phyloP scores from a whole-genome alignment of 2,329 filamentous ascomycete species.

The Magnaporthales sp. region DNA sequence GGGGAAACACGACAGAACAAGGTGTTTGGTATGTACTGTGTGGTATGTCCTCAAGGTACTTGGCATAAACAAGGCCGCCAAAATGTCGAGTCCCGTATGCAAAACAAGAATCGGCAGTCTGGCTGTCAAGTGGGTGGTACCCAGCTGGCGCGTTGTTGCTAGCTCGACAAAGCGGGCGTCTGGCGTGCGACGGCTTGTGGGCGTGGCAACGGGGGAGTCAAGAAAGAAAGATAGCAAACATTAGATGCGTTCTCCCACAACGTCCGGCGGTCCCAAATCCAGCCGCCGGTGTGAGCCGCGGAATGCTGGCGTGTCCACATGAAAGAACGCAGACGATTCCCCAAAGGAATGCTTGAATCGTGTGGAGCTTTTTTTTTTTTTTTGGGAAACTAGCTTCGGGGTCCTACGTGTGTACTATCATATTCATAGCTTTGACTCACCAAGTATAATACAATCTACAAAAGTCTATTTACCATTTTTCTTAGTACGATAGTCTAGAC shows the following conservation, averaged over 20 bases:
- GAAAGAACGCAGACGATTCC: background rate
- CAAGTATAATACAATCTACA: background rate
- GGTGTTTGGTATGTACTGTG: too few relatives aligned
- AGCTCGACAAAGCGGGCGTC: background rate
- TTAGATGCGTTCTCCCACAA: too few relatives aligned
- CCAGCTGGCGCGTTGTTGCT: background rate
- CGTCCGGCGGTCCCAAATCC: background rate
- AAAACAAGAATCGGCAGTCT: background rate
- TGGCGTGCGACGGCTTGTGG: background rate
- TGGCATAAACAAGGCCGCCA: background rate
- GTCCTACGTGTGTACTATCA: background rate
- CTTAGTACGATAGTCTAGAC: too few relatives aligned
- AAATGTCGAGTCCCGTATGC: background rate
- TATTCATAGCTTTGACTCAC: too few relatives aligned
- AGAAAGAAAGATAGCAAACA: background rate
- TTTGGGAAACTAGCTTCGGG: background rate
- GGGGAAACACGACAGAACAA: too few relatives aligned
- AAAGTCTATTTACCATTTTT: background rate
- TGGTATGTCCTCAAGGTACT: background rate
- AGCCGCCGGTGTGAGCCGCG: background rate
- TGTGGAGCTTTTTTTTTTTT: background rate
- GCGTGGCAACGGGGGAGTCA: background rate
- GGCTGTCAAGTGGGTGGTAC: background rate
- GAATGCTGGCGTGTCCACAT: background rate
- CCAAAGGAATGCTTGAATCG: background rate